Conservation (phyloP, 2,329 filamentous ascomycete genomes). For the Stachybotrys chartarum region DNA sequence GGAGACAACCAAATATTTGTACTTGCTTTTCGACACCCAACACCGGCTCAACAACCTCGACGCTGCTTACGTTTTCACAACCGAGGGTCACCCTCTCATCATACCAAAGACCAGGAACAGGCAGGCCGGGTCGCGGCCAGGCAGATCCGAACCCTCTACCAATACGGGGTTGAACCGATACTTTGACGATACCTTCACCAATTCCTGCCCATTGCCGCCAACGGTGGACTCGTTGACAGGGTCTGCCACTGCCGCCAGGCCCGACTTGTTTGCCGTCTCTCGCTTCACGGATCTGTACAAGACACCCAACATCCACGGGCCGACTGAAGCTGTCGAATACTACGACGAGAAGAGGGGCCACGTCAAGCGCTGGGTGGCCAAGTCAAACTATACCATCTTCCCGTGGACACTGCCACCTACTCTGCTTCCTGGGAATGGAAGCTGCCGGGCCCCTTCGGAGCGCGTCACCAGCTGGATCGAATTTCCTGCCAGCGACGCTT, state of each 20-base stretch:
- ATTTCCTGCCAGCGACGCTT: slow-evolving; percentile 43
- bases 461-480: slow-evolving; percentile 64
- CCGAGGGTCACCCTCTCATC: slow-evolving; percentile 88
- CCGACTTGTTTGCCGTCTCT: slow-evolving; percentile 83
- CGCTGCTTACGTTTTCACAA: slow-evolving; percentile 86
- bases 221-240: slow-evolving; percentile 57
- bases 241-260: slow-evolving; percentile 71
- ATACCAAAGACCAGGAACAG: slow-evolving; percentile 48
- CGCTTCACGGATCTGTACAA: slow-evolving; percentile 75
- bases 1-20: slow-evolving; percentile 94
- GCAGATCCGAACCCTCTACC: slow-evolving; percentile 3
- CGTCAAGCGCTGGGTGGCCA: slow-evolving; percentile 36
- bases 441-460: slow-evolving; percentile 64
- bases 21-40: slow-evolving; percentile 76
- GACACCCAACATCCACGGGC: slow-evolving; percentile 57
- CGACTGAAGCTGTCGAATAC: slow-evolving; percentile 26
- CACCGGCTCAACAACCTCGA: slow-evolving; percentile 87
- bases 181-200: slow-evolving; percentile 39
- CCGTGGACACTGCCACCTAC: slow-evolving; percentile 84
- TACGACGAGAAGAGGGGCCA: slow-evolving; percentile 40
- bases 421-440: slow-evolving; percentile 69
- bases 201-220: slow-evolving; percentile 61
- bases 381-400: slow-evolving; percentile 76
- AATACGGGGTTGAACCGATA: slow-evolving; percentile 20
- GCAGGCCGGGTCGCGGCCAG: neutral